Evolutionary conservation across 2,329 filamentous ascomycete species (phyloP), one percentile per base, ranked within the genome.

Genomic region (Fusarium pseudoanthophilum): DNA sequence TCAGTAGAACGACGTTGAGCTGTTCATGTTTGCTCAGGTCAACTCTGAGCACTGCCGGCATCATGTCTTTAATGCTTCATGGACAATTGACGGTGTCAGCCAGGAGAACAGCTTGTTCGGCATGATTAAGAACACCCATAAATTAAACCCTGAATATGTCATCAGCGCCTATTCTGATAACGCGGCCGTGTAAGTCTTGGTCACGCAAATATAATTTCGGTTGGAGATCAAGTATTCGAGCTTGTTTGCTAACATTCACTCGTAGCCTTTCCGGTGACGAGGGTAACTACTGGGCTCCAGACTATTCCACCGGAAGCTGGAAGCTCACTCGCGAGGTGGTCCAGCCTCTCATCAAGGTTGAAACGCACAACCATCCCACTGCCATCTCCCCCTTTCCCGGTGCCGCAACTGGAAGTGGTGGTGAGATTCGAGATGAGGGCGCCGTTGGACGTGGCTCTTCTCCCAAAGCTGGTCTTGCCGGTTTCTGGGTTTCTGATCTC

Each of bases 21-120:
- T 98, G 28, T 98, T 98, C 87, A 98, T 98, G 96, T 99, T 98
- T 82, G 95, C 95, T 21, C 96, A 99, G 84, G 95, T 99, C 81
- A 98, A 98, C 86, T 98, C 95, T 7, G 96, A 99, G 87, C 95
- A 98, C 83, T 97, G 87, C 75, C 86, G 87, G 30, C 87, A 89
- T 81, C 97, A 98, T 86, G 93, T 97, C 78, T 99, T 99, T 89
- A 99, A 99, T 82, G 95, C 96, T 34, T 92, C 91, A 67, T 99
- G 96, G 94, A 96, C 92, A 21, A 97, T 99, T 77, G 95, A 99
- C 81, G 95, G 95, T 59, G 87, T 92, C 75, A 85, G 87, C 73
- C 96, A 95, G 87, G 88, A 90, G 51, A 89, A 92, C 80, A 95
- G 92, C 74, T 87, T 99, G 13, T 99, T 99, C 79, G 91, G 91